phyloP scores from a whole-genome alignment of 768 basidiomycete species.

The Clitopilus hobsonii region DNA sequence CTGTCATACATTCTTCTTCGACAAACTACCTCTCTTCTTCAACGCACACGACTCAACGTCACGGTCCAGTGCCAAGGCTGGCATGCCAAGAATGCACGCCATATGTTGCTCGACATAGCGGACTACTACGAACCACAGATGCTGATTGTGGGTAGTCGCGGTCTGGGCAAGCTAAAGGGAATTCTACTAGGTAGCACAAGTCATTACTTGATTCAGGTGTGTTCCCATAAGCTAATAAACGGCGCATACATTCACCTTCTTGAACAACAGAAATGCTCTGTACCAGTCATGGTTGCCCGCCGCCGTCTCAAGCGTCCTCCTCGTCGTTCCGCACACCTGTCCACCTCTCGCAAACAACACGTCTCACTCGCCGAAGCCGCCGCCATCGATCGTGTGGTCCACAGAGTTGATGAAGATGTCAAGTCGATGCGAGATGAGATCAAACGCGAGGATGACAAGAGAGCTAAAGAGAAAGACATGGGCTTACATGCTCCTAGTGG shows the following conservation, averaged over 20 bases:
- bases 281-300: slow-evolving; percentile 95
- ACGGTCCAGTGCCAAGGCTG: slow-evolving; percentile 90
- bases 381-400: slow-evolving; percentile 75
- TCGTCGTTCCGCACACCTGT: slow-evolving; percentile 72
- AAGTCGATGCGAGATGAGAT: slow-evolving; percentile 77
- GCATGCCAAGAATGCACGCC: slow-evolving; percentile 93
- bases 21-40: slow-evolving; percentile 84
- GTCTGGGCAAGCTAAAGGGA: slow-evolving; percentile 81
- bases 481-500: neutral
- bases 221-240: slow-evolving; percentile 8
- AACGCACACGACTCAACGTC: slow-evolving; percentile 86
- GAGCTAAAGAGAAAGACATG: slow-evolving; percentile 32
- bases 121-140: slow-evolving; percentile 85
- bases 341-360: slow-evolving; percentile 67
- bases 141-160: slow-evolving; percentile 95
- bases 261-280: slow-evolving; percentile 70
- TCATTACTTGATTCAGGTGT: slow-evolving; percentile 84
- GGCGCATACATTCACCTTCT: neutral
- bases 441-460: slow-evolving; percentile 54
- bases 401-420: slow-evolving; percentile 83
- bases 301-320: slow-evolving; percentile 87
- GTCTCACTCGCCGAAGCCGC: slow-evolving; percentile 85
- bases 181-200: slow-evolving; percentile 94
- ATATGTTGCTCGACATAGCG: slow-evolving; percentile 87
- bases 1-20: slow-evolving; percentile 84